A percentile compares a stretch with the other conserved stretches of the same genome.
Conservation (phyloP, 495 filamentous ascomycete species). For the Penicillium coffeae region DNA sequence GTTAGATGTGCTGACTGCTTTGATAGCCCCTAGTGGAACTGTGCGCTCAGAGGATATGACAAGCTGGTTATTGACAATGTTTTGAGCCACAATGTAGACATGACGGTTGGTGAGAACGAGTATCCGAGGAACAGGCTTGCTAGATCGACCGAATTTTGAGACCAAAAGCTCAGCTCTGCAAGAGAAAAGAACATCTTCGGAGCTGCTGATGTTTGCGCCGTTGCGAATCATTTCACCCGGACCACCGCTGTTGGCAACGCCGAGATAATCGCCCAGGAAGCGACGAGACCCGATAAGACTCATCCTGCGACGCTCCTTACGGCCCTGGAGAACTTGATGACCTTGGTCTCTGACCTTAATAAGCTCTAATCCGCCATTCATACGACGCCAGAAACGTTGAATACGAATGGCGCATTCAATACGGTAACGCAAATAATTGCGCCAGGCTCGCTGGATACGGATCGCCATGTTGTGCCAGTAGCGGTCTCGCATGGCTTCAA, state of each 20-base stretch:
- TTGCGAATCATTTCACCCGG: conserved; percentile 78
- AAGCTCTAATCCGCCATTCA: conserved; percentile 81
- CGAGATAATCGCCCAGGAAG: conserved; percentile 95
- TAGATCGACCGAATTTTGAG: conserved; percentile 91
- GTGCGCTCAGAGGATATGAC: conserved; percentile 76
- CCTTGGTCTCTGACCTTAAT: conserved; percentile 85
- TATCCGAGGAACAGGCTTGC: conserved; percentile 83
- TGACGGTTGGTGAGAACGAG: conserved; percentile 82
- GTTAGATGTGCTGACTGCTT: conserved; percentile 73
- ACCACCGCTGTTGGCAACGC: conserved; percentile 73
- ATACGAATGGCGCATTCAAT: conserved; percentile 91
- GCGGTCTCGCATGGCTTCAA: conserved; percentile 95
- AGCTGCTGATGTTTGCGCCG: conserved; percentile 58
- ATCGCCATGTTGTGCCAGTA: conserved; percentile 99
- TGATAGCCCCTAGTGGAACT: conserved; percentile 80
- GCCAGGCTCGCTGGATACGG: conserved; percentile 94
- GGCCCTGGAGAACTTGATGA: conserved; percentile 74
- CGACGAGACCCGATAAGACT: conserved; percentile 85
- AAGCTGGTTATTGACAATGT: conserved; percentile 75
- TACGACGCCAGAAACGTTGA: conserved; percentile 91
- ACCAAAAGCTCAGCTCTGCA: conserved; percentile 85
- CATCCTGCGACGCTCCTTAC: conserved; percentile 88
- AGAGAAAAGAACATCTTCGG: conserved; percentile 80
- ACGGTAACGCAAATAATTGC: conserved; percentile 89
- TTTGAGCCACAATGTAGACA: conserved; percentile 83